Base-by-base conservation (phyloP, 2,329 filamentous ascomycete genomes). In the Aspergillus viridinutans region DNA sequence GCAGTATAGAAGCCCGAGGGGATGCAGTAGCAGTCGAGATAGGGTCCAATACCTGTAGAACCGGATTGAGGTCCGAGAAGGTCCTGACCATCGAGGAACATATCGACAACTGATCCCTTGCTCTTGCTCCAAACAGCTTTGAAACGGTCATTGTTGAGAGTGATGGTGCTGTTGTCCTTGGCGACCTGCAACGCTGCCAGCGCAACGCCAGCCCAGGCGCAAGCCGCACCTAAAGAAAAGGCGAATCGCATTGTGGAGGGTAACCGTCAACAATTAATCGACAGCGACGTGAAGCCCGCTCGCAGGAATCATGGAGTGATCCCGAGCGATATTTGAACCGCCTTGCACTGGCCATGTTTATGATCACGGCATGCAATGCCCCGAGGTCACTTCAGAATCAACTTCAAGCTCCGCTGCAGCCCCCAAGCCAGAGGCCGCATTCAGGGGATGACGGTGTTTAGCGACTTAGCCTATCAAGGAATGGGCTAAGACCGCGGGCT, bases 21-120 rank as follows among this genome's bases (percentile, higher is more conserved):
- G 0, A 76, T 82, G 65, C 84, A 87, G 69, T 86, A 85, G 67
- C 85, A 87, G 67, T 87, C 84, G 5, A 87, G 78, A 64, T 86
- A 85, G 1, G 83, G 81, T 0, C 82, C 81, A 26, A 80, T 75
- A 2, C 83, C 83, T 4, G 70, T 76, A 20, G 72, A 73, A 20
- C 77, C 78, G n/a, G 71, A 65, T 35, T 63, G 59, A 3, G 60
- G 58, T 12, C 83, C 83, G 1, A 86, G 76, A 1, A 86, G 74
- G 59, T 86, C 79, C 58, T 81, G 78, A 0, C 72, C 73, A 62
- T 81, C 79, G 0, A 82, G 75, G 10, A 68, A 71, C 3, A 82
- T 67, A 20, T 71, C 67, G 9, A 74, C 69, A 21, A 81, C 74
- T 12, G 72, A 70, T 0, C 79, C 79, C 4, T 62, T 69, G 1